These are phyloP conservation scores for Phytophthora citricola DNA, from an alignment of 352 stramenopile genomes.

Conservation along the genomic window DNA sequence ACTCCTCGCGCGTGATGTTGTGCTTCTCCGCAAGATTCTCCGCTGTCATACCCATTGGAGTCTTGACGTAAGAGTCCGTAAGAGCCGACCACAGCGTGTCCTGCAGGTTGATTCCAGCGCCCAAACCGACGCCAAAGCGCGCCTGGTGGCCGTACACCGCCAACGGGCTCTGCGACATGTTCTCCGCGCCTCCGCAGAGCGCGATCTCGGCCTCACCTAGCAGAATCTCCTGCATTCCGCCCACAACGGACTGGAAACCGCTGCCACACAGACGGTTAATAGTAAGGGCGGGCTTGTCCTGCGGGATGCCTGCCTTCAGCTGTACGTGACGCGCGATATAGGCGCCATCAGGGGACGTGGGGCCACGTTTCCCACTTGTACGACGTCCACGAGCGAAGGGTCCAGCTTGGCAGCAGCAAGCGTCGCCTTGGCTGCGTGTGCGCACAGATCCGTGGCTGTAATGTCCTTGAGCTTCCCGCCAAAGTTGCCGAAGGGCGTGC, in stretches of 20 bases:
- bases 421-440: constrained; percentile 88
- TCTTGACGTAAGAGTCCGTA: constrained; percentile 95
- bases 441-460: constrained; percentile 92
- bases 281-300: constrained; percentile 94
- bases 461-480: constrained; percentile 94
- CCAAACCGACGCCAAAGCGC: constrained; percentile 94
- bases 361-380: constrained; percentile 98
- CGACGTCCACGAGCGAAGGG: constrained; percentile 88
- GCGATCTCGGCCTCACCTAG: constrained; percentile 91
- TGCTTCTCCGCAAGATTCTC: constrained; percentile 98
- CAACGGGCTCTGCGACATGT: constrained; percentile 97
- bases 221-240: constrained; percentile 92
- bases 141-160: constrained; percentile 92
- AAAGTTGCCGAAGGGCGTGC: constrained; percentile 96
- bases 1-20: constrained; percentile 93
- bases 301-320: constrained; percentile 90
- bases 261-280: constrained; percentile 98
- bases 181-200: constrained; percentile 93
- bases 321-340: constrained; percentile 97
- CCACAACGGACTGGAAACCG: constrained; percentile 97
- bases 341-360: constrained; percentile 92
- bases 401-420: constrained; percentile 82
- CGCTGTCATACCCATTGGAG: constrained; percentile 98
- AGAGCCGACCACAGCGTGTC: constrained; percentile 97
- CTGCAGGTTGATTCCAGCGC: constrained; percentile 92